These are phyloP conservation scores for Tylopilus rubrobrunneus DNA, from an alignment of 768 basidiomycete species.

Conservation along the genomic window DNA sequence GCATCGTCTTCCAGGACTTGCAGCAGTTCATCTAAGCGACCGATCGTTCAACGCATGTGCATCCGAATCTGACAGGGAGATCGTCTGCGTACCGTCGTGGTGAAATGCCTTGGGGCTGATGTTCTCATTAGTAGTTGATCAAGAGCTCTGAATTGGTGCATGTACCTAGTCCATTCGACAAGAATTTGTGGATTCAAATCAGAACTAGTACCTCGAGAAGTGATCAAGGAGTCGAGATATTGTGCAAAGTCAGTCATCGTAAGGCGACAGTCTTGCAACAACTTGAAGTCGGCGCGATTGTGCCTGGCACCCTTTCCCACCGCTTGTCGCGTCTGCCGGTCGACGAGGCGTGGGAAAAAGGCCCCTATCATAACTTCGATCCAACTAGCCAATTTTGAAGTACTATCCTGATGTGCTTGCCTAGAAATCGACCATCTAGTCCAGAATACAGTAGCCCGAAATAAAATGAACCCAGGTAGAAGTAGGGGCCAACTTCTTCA, in stretches of 20 bases:
- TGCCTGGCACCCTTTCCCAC: too few species aligned
- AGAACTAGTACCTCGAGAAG: conserved; percentile 7
- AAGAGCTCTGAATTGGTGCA: neutral
- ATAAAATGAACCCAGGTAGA: neutral
- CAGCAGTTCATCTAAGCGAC: conserved; percentile 12
- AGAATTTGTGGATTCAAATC: conserved; percentile 15
- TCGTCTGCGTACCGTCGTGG: conserved; percentile 14
- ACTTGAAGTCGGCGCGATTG: neutral
- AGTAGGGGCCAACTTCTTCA: conserved; percentile 4
- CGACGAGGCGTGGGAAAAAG: neutral
- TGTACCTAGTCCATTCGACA: conserved; percentile 25
- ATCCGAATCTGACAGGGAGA: neutral
- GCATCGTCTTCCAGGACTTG: conserved; percentile 10
- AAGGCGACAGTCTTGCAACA: neutral
- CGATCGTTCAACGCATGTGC: conserved; percentile 3
- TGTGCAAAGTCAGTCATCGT: conserved; percentile 22
- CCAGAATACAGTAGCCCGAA: neutral
- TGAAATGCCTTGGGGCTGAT: conserved; percentile 14
- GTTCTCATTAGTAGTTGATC: conserved; percentile 12
- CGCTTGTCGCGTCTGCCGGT: too few species aligned
- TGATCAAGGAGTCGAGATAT: conserved; percentile 21
- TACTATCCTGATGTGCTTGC: too few species aligned
- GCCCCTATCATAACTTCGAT: neutral
- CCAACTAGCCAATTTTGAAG: too few species aligned
- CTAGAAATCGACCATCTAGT: too few species aligned